phyloP scores from a whole-genome alignment of 352 stramenopile species.

The Bremia lactucae region DNA sequence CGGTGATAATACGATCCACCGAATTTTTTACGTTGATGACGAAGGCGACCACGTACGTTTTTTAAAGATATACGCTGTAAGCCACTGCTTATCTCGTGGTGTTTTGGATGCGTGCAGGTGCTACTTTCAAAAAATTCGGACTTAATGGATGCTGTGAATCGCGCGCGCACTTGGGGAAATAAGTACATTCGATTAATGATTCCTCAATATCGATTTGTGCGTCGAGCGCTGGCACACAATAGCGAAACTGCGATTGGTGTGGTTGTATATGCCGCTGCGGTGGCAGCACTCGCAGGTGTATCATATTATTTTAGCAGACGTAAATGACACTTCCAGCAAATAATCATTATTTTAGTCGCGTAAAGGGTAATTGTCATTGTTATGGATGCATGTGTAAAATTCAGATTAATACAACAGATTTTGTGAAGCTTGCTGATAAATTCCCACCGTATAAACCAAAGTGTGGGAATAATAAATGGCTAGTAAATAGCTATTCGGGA shows the following conservation, averaged over 20 bases:
- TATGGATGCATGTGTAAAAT: not conserved
- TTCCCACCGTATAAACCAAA: not conserved
- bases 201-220: conserved; percentile 37
- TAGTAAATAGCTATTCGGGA: conserved; percentile 36
- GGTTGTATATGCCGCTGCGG: conserved; percentile 69
- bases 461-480: conserved; percentile 2
- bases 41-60: conserved; percentile 61
- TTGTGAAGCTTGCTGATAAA: no score
- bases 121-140: conserved; percentile 72
- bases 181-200: conserved; percentile 77
- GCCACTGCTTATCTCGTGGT: conserved; percentile 1
- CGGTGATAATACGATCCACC: conserved; percentile 61
- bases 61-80: not conserved
- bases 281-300: conserved; percentile 59
- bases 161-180: conserved; percentile 68
- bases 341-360: conserved; percentile 1
- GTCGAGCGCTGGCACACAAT: conserved; percentile 28
- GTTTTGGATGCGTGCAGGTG: conserved; percentile 25
- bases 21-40: conserved; percentile 76
- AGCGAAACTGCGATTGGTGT: conserved; percentile 54
- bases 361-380: conserved; percentile 1
- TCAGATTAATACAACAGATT: no score
- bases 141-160: conserved; percentile 67
- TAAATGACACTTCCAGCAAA: conserved; percentile 21
- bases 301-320: conserved; percentile 73